Conservation (phyloP, 225 moss, liverwort and hornwort genomes). For the Neckera pumila region DNA sequence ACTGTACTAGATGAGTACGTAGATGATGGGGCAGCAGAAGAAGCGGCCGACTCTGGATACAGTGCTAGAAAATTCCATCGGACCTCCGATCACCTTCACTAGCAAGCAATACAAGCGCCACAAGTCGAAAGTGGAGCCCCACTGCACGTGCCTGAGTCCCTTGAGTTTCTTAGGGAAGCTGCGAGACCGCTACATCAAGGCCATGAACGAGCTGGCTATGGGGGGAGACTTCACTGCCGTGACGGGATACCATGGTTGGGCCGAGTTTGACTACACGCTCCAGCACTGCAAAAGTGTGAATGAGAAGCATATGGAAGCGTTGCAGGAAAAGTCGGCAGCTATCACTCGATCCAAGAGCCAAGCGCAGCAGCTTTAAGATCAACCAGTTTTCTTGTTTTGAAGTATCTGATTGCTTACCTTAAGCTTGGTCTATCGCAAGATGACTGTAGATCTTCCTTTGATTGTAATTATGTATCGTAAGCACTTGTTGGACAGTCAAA, state of each 20-base stretch:
- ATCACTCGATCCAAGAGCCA: neutral
- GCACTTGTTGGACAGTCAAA: neutral
- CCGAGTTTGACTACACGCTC: neutral
- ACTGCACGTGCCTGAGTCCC: neutral
- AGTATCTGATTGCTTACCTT: neutral
- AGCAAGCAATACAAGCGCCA: neutral
- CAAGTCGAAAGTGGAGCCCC: neutral
- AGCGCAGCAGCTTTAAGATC: neutral
- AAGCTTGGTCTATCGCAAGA: neutral
- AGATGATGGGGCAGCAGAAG: neutral
- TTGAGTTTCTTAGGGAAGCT: slow-evolving; percentile 5
- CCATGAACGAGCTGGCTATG: slow-evolving; percentile 30
- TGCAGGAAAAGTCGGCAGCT: neutral
- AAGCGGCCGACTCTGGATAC: neutral
- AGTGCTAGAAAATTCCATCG: neutral
- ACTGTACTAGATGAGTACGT: neutral
- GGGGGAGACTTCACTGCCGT: slow-evolving; percentile 9
- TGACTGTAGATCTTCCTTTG: neutral
- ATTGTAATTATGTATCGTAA: neutral
- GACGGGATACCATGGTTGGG: slow-evolving; percentile 3
- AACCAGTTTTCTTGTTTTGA: neutral
- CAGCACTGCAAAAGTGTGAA: neutral
- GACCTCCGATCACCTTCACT: neutral
- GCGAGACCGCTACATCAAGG: slow-evolving; percentile 26
- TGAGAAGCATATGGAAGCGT: neutral